Evolutionary conservation across 495 filamentous ascomycete species (phyloP), one percentile per base, ranked within the genome.

Genomic region (Ascodesmis nigricans): DNA sequence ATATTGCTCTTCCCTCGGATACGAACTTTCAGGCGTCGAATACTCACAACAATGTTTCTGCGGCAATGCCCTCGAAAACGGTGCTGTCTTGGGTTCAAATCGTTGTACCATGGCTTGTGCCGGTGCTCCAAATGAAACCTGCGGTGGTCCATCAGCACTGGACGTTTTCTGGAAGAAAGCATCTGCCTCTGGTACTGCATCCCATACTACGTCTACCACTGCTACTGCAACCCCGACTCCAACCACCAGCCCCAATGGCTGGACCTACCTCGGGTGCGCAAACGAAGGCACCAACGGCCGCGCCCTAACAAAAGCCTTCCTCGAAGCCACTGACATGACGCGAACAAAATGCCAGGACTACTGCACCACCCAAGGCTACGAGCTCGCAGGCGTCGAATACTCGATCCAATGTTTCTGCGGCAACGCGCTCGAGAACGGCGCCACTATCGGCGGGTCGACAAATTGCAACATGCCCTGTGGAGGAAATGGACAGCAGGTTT

Each of bases 21-120:
- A 63, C 50, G 57, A 41, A 40, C 71, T 66, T 42, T 65, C 60
- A 31, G 76, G 73, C 31, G 48, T 74, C 1, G 75, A 80, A 53
- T 80, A 78, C 41, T 66, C 66, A 17, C 60, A 65, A 17, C 69
- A 81, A 49, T 77, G 73, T 43, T 77, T 69, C 55, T 78, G 73
- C 45, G 70, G 66, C 9, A 62, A 71, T 41, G 50, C 52, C 5
- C 27, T 50, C 31, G 37, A 35, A 3, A 16, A 33, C n/a, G 37
- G 39, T 3, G 29, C 47, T 11, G 30, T 6, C 4, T 31, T 50
- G 6, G 41, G 44, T 10, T 33, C 42, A 1, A 37, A 17, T 7
- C 32, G n/a, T 4, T 47, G 44, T 32, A 41, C 24, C 7, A 47
- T 47, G 44, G 16, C 35, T 5, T 47, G 44, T 11, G 36, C 31